Conservation (phyloP, 2,329 filamentous ascomycete species). For the Apiospora aurea region DNA sequence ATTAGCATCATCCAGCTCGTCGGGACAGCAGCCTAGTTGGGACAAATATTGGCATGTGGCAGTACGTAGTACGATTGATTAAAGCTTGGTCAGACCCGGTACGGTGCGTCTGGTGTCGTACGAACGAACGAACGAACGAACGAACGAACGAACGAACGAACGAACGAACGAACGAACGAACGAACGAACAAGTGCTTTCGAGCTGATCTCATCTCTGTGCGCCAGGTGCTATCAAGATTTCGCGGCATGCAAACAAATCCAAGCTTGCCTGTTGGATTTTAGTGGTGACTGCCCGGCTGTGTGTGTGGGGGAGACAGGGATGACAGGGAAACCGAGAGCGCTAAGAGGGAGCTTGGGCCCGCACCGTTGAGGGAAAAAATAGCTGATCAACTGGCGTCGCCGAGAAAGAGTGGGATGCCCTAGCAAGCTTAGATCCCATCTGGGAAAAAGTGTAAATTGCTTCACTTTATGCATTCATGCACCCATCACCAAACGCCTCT, state of each 20-base stretch:
- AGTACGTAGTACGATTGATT: background rate
- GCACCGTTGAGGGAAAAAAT: background rate
- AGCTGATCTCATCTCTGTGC: background rate
- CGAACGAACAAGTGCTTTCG: background rate
- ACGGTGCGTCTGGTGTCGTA: constrained; percentile 11
- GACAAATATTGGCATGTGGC: background rate
- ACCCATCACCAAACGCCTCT: background rate
- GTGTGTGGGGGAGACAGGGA: background rate
- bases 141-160: constrained; percentile 1
- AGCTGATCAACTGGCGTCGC: constrained; percentile 18
- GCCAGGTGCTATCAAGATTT: background rate
- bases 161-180: background rate
- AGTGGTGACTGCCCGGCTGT: background rate
- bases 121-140: background rate
- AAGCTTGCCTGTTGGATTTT: too few species aligned
- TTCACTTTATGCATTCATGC: constrained; percentile 23
- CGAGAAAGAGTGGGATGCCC: constrained; percentile 15
- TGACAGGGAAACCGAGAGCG: background rate
- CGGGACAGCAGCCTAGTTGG: constrained; percentile 20
- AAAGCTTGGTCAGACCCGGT: background rate
- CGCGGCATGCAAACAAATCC: background rate
- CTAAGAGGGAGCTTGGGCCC: constrained; percentile 7
- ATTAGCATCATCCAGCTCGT: constrained; percentile 19
- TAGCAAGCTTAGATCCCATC: constrained; percentile 13
- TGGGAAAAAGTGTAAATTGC: constrained; percentile 23